phyloP scores from a whole-genome alignment of 495 filamentous ascomycete genomes.

The Penicillium steckii region DNA sequence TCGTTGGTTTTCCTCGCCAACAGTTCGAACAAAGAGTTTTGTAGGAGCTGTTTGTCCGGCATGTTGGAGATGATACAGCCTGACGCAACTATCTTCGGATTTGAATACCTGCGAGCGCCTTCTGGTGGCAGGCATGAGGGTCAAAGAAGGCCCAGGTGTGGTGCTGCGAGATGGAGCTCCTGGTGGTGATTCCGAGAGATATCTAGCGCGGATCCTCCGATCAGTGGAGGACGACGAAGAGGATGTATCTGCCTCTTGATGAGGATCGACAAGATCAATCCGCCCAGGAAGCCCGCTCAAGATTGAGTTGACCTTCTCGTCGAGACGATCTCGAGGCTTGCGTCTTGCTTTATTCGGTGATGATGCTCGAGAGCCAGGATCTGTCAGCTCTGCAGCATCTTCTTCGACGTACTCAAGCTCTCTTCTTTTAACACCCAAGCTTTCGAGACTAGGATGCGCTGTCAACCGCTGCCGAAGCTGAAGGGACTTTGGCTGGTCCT shows the following conservation, averaged over 20 bases:
- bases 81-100: conserved; percentile 62
- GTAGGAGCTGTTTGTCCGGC: conserved; percentile 78
- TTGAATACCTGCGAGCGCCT: conserved; percentile 35
- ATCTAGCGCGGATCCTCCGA: conserved; percentile 29
- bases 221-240: conserved; percentile 41
- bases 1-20: conserved; percentile 85
- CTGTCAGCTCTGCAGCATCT: conserved; percentile 17
- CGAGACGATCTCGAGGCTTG: conserved; percentile 65
- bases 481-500: conserved; percentile 23
- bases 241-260: conserved; percentile 29
- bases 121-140: conserved; percentile 60
- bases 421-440: conserved; percentile 32
- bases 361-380: conserved; percentile 31
- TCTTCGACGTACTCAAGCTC: conserved; percentile 28
- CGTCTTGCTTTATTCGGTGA: conserved; percentile 31
- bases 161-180: conserved; percentile 35
- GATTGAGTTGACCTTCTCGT: conserved; percentile 82
- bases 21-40: conserved; percentile 88
- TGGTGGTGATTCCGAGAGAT: conserved; percentile 38
- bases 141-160: conserved; percentile 66
- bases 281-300: conserved; percentile 75
- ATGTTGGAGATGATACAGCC: conserved; percentile 90
- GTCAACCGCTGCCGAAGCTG: conserved; percentile 34
- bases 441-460: conserved; percentile 39
- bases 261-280: conserved; percentile 61